Percentiles rank a stretch among this genome's conserved stretches.
Conservation (phyloP, 2,329 filamentous ascomycete genomes). For the Trichoderma breve region DNA sequence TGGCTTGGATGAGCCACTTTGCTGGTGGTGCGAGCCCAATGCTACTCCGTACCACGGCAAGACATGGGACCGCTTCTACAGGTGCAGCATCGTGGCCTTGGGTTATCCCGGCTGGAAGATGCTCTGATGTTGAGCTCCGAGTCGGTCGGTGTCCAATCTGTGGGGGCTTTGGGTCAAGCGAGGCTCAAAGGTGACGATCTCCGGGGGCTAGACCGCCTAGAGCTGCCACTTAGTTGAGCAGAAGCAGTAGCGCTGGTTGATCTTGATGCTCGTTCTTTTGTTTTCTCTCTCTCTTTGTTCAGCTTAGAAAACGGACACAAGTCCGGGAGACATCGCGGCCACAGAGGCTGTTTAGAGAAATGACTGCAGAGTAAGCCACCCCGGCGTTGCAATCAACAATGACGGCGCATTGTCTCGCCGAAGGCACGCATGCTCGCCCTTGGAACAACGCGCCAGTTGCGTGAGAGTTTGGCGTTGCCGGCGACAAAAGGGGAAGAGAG, state of each 20-base stretch:
- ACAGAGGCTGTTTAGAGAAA: not conserved
- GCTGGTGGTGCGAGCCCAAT: not conserved
- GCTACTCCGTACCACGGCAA: conserved; percentile 7
- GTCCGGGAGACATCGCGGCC: not conserved
- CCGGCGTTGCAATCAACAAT: not conserved
- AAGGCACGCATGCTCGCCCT: conserved; percentile 15
- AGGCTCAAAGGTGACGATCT: conserved; percentile 18
- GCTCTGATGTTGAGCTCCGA: conserved; percentile 5
- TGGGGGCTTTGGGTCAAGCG: conserved; percentile 16
- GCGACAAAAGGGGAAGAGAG: conserved; percentile 13
- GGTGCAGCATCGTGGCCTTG: conserved; percentile 6
- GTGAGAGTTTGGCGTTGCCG: not conserved
- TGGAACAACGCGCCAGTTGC: conserved; percentile 12
- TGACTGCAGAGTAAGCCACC: not conserved
- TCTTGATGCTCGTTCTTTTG: not conserved
- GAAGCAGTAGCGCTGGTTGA: not conserved
- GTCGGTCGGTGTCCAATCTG: conserved; percentile 10
- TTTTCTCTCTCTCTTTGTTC: not conserved
- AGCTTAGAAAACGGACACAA: not conserved
- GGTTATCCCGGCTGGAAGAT: not conserved
- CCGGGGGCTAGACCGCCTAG: conserved; percentile 17
- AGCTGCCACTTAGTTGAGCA: not conserved
- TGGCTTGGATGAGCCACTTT: not conserved
- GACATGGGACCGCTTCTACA: conserved; percentile 12
- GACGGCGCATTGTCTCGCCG: conserved; percentile 5